A percentile compares a stretch with the other conserved stretches of the same genome.
Evolutionary conservation across 2,329 filamentous ascomycete species (phyloP).

Genomic region (Sarocladium kiliense): DNA sequence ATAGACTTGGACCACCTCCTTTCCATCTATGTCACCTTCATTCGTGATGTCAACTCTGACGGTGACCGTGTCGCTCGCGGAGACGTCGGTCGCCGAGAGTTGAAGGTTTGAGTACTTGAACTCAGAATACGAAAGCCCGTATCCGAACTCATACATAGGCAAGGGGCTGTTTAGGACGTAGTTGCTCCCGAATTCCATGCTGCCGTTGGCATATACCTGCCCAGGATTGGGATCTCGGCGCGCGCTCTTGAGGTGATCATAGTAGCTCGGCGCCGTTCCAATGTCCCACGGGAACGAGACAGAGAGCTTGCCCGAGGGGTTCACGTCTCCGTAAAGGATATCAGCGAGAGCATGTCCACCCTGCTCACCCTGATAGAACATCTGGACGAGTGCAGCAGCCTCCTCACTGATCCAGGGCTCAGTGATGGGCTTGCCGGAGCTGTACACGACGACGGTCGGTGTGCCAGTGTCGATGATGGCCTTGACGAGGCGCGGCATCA

Average conservation of each 20-base stretch:
- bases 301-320: conserved; percentile 60
- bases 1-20: conserved; percentile 66
- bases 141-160: conserved; percentile 61
- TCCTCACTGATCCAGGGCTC: conserved; percentile 66
- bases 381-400: conserved; percentile 63
- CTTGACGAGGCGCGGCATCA: conserved; percentile 60
- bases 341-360: conserved; percentile 63
- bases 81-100: conserved; percentile 43
- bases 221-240: conserved; percentile 50
- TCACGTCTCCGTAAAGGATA: conserved; percentile 58
- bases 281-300: conserved; percentile 65
- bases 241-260: conserved; percentile 67
- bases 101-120: conserved; percentile 54
- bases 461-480: conserved; percentile 63
- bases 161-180: conserved; percentile 58
- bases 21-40: conserved; percentile 48
- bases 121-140: conserved; percentile 59
- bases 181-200: conserved; percentile 57
- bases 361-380: conserved; percentile 70
- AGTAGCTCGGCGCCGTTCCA: conserved; percentile 63
- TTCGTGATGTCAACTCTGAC: conserved; percentile 60
- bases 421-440: conserved; percentile 66
- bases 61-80: conserved; percentile 47
- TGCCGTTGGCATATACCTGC: conserved; percentile 49
- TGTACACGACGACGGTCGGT: conserved; percentile 63